A percentile compares a stretch with the other conserved stretches of the same genome.
Conservation (phyloP, 768 basidiomycete genomes). For the Pleurotus tuoliensis region DNA sequence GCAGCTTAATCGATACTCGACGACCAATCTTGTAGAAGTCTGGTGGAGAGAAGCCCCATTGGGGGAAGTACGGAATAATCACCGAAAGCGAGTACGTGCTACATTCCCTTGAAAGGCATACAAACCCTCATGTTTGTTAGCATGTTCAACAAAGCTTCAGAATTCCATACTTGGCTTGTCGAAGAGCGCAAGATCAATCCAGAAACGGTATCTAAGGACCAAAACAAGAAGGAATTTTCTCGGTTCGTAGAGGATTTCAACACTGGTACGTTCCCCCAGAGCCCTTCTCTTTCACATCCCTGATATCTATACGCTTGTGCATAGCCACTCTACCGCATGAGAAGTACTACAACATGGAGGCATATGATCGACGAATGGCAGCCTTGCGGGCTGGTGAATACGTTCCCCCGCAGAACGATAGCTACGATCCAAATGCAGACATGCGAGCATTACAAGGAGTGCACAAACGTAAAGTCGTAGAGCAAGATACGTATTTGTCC, state of each 20-base stretch:
- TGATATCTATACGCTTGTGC: not conserved
- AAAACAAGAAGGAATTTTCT: conserved; percentile 80
- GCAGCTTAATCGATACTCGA: conserved; percentile 6
- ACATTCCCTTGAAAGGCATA: not conserved
- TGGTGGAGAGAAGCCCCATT: conserved; percentile 57
- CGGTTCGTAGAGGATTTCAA: conserved; percentile 83
- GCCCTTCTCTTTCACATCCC: not conserved
- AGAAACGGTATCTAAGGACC: conserved; percentile 82
- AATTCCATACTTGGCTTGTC: conserved; percentile 90
- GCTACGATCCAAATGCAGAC: conserved; percentile 83
- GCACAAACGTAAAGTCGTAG: conserved; percentile 64
- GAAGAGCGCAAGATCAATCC: conserved; percentile 92
- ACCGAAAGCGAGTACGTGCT: conserved; percentile 74
- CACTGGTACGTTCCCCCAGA: conserved; percentile 46
- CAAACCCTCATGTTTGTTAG: conserved; percentile 33
- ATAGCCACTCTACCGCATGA: conserved; percentile 89
- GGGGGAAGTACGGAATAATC: conserved; percentile 91
- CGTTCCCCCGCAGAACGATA: conserved; percentile 64
- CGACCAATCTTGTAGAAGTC: conserved; percentile 46
- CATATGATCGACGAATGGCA: conserved; percentile 81
- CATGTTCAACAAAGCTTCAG: conserved; percentile 76
- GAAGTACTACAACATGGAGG: conserved; percentile 91
- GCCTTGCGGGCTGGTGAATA: conserved; percentile 82
- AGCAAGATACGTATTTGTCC: conserved; percentile 71
- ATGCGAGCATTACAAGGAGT: conserved; percentile 69